Base-by-base conservation (phyloP, 1,284 basidiomycete genomes). In the Anthracocystis walkeri region DNA sequence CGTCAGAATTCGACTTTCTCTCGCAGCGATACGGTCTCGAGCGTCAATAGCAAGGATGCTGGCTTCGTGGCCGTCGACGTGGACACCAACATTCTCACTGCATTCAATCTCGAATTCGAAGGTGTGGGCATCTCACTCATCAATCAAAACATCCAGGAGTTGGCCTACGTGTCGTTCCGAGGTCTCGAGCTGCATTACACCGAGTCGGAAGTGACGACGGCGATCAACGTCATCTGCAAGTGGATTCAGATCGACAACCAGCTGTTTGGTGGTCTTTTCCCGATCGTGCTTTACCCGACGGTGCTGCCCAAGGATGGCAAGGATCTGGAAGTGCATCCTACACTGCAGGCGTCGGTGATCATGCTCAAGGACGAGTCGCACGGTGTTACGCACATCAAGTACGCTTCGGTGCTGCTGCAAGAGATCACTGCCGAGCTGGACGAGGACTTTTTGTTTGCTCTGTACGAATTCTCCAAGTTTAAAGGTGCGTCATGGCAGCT, bases 331-430 rank as follows among this genome's bases (percentile, higher is more conserved):
- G 90, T 90, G 3, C 90, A 95, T 68, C 97, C 97, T 5, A 95
- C 94, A 2, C 88, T 99, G 45, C 95, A 99, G 85, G 90, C 90
- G 0, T 94, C 93, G 4, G 88, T 95, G 2, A 91, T 95, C 61
- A 91, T 95, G 86, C 87, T 98, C 67, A 98, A 97, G 83, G 97
- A 99, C 56, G 62, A 81, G 50, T 70, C 92, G 29, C 97, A 99
- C 79, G 97, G 97, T 20, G 97, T 99, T 18, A 87, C 93, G 42
- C 99, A 97, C 85, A 89, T 99, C 87, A 99, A 99, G 87, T 99
- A 99, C 82, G 97, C 94, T 53, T 96, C 95, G 2, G 90, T 99
- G 49, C 87, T 99, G 27, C 87, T 99, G 25, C 97, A 99, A 84
- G 94, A 96, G 16, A 89, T 99, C 86, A 97, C 95, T 0, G 90